These are phyloP conservation scores for Yamadazyma dushanensis DNA, from an alignment of 1,139 yeast genomes.

Conservation along the genomic window DNA sequence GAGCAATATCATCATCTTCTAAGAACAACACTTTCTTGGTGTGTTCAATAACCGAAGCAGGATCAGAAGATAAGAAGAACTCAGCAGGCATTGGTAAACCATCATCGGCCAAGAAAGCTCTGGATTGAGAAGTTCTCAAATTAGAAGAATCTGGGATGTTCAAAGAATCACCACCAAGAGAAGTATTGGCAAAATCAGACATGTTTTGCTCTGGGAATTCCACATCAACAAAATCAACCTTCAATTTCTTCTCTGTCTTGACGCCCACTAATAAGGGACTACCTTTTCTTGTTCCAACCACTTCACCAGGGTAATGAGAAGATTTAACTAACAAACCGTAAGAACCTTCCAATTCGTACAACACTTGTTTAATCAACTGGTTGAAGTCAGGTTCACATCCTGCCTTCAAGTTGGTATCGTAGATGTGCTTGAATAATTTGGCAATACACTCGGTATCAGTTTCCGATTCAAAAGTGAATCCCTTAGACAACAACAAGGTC, in stretches of 20 bases:
- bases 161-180: constrained; percentile 16
- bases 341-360: constrained; percentile 94
- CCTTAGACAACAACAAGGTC: constrained; percentile 76
- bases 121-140: constrained; percentile 85
- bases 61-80: constrained; percentile 95
- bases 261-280: constrained; percentile 97
- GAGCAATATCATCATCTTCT: constrained; percentile 99
- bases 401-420: constrained; percentile 68
- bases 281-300: constrained; percentile 97
- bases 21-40: constrained; percentile 94
- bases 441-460: constrained; percentile 99
- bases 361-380: constrained; percentile 88
- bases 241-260: constrained; percentile 89
- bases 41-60: constrained; percentile 96
- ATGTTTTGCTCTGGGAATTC: constrained; percentile 73
- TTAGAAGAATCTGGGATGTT: constrained; percentile 44
- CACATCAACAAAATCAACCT: constrained; percentile 97
- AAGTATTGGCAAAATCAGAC: constrained; percentile 14
- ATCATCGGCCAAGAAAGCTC: constrained; percentile 90
- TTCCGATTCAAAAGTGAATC: constrained; percentile 82
- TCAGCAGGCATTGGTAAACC: constrained; percentile 94
- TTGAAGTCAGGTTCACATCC: constrained; percentile 67
- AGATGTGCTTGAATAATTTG: constrained; percentile 86
- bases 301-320: constrained; percentile 90
- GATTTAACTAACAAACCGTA: constrained; percentile 95